Percentiles rank a stretch among this genome's conserved stretches.
phyloP scores from a whole-genome alignment of 768 basidiomycete species.

The Amyloporia xantha region DNA sequence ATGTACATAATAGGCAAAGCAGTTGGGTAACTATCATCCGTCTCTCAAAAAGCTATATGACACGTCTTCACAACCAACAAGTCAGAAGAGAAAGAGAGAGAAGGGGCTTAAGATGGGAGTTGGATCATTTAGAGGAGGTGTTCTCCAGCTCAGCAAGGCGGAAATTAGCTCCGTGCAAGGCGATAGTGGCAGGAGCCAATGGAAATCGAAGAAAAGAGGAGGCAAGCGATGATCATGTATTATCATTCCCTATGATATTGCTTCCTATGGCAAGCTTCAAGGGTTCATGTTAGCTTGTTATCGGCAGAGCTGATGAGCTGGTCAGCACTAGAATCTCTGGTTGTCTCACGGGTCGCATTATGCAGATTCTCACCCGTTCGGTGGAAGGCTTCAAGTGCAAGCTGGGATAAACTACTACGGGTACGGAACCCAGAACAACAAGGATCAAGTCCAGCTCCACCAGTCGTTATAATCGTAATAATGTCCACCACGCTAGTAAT shows the following conservation, averaged over 20 bases:
- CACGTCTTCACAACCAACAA: constrained; percentile 19
- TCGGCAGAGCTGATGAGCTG: too few relatives aligned
- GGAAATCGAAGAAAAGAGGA: constrained; percentile 21
- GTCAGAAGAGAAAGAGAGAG: constrained; percentile 39
- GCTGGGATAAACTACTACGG: too few relatives aligned
- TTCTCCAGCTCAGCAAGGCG: constrained; percentile 53
- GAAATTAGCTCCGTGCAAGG: constrained; percentile 45
- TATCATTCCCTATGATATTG: too few relatives aligned
- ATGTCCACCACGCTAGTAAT: neutral
- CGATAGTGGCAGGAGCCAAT: constrained; percentile 15
- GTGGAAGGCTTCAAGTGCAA: too few relatives aligned
- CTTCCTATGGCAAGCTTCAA: too few relatives aligned
- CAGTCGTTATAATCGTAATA: neutral
- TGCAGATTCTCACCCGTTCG: too few relatives aligned
- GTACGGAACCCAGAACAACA: too few relatives aligned
- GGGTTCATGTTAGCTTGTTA: too few relatives aligned
- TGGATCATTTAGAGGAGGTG: constrained; percentile 66
- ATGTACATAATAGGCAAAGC: constrained; percentile 54
- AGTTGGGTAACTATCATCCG: constrained; percentile 81
- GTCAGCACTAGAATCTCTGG: too few relatives aligned
- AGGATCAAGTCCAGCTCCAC: neutral
- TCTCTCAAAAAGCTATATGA: constrained; percentile 64
- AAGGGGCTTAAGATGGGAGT: constrained; percentile 74
- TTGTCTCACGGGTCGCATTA: too few relatives aligned
- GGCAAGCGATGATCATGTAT: constrained; percentile 8